phyloP scores from a whole-genome alignment of 176 grass and related monocot genomes.

The Hordeum marinum region DNA sequence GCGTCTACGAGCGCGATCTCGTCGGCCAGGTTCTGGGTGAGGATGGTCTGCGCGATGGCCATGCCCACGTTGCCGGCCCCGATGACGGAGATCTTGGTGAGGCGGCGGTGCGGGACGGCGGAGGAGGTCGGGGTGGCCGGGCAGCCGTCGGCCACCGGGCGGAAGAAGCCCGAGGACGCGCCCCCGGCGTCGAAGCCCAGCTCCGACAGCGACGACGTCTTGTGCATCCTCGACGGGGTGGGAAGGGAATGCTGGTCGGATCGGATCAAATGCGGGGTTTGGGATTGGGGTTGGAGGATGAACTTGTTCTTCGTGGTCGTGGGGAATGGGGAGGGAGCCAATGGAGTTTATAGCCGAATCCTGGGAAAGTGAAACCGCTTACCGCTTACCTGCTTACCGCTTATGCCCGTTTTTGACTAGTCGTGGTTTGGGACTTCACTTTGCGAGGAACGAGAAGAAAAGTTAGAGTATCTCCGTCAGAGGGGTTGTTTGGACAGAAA shows the following conservation, averaged over 20 bases:
- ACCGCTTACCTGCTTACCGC: background rate
- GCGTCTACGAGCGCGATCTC: conserved; percentile 93
- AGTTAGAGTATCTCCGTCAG: too few relatives aligned
- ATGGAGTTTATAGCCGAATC: background rate
- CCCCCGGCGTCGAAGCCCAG: background rate
- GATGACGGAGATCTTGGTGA: conserved; percentile 67
- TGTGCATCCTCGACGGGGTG: background rate
- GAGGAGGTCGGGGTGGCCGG: background rate
- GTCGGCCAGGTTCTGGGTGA: conserved; percentile 70
- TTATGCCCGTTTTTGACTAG: background rate
- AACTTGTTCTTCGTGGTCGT: too few relatives aligned
- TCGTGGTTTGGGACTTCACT: background rate
- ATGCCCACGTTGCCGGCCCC: conserved; percentile 92
- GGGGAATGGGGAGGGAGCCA: too few relatives aligned
- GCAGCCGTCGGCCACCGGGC: background rate
- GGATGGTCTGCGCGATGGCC: conserved; percentile 97
- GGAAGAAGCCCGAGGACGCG: background rate
- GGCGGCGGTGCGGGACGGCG: background rate
- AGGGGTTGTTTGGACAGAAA: too few relatives aligned
- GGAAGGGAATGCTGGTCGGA: background rate
- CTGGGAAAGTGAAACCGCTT: background rate
- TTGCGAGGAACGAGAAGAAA: background rate
- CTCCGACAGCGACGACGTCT: background rate
- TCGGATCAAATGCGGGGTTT: background rate
- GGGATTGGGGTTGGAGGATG: too few relatives aligned